Conservation (phyloP, 2,329 filamentous ascomycete species). For the Cryphonectria japonica region DNA sequence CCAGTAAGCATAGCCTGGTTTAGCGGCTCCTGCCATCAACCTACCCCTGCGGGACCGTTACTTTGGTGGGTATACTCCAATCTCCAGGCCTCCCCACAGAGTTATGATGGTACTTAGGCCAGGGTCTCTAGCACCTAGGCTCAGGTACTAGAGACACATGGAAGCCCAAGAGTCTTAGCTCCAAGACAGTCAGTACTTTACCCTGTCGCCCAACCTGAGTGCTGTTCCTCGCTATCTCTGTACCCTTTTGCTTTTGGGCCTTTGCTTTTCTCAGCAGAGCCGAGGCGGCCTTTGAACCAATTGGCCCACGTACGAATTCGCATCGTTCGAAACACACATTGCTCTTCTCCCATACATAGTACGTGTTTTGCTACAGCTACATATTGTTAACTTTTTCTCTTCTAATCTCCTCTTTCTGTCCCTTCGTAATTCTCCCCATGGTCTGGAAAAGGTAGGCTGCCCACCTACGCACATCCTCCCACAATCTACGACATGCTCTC, state of each 20-base stretch:
- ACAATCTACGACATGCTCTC: background rate
- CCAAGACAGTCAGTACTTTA: background rate
- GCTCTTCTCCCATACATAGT: background rate
- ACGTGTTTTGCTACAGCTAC: background rate
- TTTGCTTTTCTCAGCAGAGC: background rate
- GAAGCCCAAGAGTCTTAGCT: background rate
- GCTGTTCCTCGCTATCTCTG: background rate
- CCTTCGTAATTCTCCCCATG: no score
- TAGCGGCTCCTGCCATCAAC: slow-evolving; percentile 11
- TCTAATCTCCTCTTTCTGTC: no score
- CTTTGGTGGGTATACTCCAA: background rate
- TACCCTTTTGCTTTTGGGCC: background rate
- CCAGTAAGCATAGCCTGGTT: slow-evolving; percentile 1
- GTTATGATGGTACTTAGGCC: background rate
- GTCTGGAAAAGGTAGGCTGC: background rate
- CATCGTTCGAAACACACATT: background rate
- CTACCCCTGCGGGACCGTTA: slow-evolving; percentile 3
- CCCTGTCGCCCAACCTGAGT: background rate
- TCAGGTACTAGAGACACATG: background rate
- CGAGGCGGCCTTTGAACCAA: background rate
- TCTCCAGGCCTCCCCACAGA: background rate
- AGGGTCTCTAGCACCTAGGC: background rate
- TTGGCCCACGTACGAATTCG: background rate
- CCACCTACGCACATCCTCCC: background rate
- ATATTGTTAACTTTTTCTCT: no score